phyloP scores from a whole-genome alignment of 805 yeast genomes.

The Candida anglica region DNA sequence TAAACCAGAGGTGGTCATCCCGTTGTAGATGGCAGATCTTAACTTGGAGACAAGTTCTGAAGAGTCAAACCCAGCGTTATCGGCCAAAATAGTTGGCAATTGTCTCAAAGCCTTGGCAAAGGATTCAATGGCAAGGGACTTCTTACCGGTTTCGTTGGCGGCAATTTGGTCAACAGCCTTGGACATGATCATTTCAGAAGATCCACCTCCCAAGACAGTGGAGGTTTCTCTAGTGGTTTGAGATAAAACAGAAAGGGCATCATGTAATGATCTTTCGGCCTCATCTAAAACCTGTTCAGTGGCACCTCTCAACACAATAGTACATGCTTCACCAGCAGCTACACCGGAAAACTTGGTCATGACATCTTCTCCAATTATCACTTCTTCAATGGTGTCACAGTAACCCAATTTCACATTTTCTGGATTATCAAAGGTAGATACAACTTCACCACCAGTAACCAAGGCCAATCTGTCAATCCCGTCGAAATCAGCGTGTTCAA shows the following conservation, averaged over 20 bases:
- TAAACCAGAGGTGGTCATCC: conserved; percentile 87
- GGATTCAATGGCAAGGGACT: conserved; percentile 89
- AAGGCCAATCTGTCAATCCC: conserved; percentile 95
- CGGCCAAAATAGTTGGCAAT: conserved; percentile 92
- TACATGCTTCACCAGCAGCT: conserved; percentile 93
- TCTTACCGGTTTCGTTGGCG: conserved; percentile 88
- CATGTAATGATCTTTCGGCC: conserved; percentile 66
- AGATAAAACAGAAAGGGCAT: conserved; percentile 90
- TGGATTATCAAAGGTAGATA: conserved; percentile 91
- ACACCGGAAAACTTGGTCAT: conserved; percentile 95
- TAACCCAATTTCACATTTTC: conserved; percentile 80
- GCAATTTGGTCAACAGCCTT: conserved; percentile 93
- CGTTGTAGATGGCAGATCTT: conserved; percentile 87
- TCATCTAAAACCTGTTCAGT: conserved; percentile 45
- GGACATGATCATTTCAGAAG: conserved; percentile 88
- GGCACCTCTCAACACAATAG: conserved; percentile 76
- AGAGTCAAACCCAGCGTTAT: conserved; percentile 95
- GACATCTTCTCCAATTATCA: conserved; percentile 87
- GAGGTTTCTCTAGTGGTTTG: conserved; percentile 92
- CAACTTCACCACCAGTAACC: conserved; percentile 98
- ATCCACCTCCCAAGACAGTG: conserved; percentile 92
- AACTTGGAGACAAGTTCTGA: conserved; percentile 87
- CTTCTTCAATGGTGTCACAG: conserved; percentile 87
- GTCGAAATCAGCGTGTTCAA: conserved; percentile 97
- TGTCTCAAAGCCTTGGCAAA: conserved; percentile 93